phyloP scores from a whole-genome alignment of 176 grass and related monocot species.

The Elaeis guineensis region DNA sequence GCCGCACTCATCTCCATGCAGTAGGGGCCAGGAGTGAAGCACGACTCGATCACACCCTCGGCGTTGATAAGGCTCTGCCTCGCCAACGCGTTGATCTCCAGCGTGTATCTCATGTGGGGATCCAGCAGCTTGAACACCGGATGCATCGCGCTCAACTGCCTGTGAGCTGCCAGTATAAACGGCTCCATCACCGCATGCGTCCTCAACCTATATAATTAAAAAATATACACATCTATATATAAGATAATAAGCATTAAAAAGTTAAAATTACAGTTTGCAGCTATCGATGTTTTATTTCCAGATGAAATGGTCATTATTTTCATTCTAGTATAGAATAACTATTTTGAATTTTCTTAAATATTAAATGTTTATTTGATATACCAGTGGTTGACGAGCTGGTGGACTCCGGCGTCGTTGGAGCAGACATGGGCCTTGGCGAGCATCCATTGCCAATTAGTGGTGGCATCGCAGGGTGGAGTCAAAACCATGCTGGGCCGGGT shows the following conservation, averaged over 20 bases:
- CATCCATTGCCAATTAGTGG: slow-evolving; percentile 95
- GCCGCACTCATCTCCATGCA: slow-evolving; percentile 68
- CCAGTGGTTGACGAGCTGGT: slow-evolving; percentile 96
- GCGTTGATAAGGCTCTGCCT: slow-evolving; percentile 92
- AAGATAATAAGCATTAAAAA: too few species aligned
- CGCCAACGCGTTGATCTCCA: slow-evolving; percentile 93
- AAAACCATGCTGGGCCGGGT: slow-evolving; percentile 49
- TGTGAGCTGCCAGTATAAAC: slow-evolving; percentile 85
- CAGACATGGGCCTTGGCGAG: slow-evolving; percentile 90
- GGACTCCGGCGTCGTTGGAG: slow-evolving; percentile 91
- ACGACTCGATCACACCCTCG: slow-evolving; percentile 86
- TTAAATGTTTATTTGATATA: not conserved
- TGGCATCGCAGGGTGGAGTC: slow-evolving; percentile 75
- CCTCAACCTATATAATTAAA: slow-evolving; percentile 53
- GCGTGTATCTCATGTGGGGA: slow-evolving; percentile 88
- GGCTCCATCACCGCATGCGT: slow-evolving; percentile 89
- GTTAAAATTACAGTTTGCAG: too few species aligned
- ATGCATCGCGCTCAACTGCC: slow-evolving; percentile 85
- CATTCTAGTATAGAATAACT: too few species aligned
- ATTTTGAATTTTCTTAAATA: too few species aligned
- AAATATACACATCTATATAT: too few species aligned
- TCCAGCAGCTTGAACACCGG: slow-evolving; percentile 90
- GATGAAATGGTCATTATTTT: too few species aligned
- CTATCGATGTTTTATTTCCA: too few species aligned
- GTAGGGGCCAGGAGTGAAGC: slow-evolving; percentile 79